Conservation (phyloP, 2,329 filamentous ascomycete species). For the Didymella lethalis region DNA sequence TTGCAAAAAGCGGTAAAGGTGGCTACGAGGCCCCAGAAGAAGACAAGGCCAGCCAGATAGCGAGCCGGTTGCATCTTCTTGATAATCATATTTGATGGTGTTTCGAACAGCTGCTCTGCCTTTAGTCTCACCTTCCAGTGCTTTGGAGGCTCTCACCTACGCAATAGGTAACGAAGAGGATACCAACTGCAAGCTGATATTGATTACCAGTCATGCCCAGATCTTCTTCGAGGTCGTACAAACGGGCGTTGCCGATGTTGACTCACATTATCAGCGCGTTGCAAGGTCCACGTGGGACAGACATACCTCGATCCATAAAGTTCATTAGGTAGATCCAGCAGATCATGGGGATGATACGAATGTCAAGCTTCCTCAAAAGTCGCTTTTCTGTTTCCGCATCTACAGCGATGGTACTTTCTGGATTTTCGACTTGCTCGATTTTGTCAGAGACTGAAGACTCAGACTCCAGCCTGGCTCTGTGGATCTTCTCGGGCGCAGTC, state of each 20-base stretch:
- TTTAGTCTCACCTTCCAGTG: slow-evolving; percentile 19
- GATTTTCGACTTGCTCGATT: slow-evolving; percentile 26
- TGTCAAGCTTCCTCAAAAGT: slow-evolving; percentile 59
- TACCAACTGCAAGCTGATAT: slow-evolving; percentile 35
- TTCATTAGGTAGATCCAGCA: slow-evolving; percentile 62
- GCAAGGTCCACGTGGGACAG: background rate
- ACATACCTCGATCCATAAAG: slow-evolving; percentile 57
- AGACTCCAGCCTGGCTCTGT: slow-evolving; percentile 20
- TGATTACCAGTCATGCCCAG: slow-evolving; percentile 32
- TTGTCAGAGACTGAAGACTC: slow-evolving; percentile 25
- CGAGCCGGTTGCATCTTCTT: slow-evolving; percentile 51
- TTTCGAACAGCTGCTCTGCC: slow-evolving; percentile 52
- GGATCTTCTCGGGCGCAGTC: slow-evolving; percentile 21
- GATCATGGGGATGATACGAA: slow-evolving; percentile 60
- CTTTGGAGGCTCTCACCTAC: slow-evolving; percentile 23
- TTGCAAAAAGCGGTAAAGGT: slow-evolving; percentile 38
- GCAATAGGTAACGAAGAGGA: slow-evolving; percentile 37
- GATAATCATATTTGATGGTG: slow-evolving; percentile 57
- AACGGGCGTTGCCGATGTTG: slow-evolving; percentile 54
- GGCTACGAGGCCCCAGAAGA: slow-evolving; percentile 37
- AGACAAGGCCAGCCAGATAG: slow-evolving; percentile 35
- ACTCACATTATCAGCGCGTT: slow-evolving; percentile 12
- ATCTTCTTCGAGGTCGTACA: slow-evolving; percentile 30
- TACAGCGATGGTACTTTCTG: slow-evolving; percentile 30
- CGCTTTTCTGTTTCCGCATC: slow-evolving; percentile 57